Evolutionary conservation across 257 asterid genomes (phyloP).

Genomic region (Hygrophila difformis): DNA sequence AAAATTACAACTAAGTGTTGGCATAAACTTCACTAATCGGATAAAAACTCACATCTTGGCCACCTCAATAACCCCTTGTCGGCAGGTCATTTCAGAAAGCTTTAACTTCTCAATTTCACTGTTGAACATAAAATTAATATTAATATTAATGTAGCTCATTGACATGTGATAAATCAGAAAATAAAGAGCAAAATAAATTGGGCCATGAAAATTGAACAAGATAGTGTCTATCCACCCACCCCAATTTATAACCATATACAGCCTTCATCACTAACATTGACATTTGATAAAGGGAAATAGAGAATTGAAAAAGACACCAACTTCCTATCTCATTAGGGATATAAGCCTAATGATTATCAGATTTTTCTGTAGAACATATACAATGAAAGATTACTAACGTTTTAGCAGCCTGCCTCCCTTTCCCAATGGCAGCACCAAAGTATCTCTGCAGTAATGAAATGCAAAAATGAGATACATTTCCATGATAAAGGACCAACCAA

Average conservation of each 20-base stretch:
- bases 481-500: constrained; percentile 4
- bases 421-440: constrained; percentile 93
- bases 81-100: constrained; percentile 92
- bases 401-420: constrained; percentile 96
- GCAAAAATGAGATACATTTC: constrained; percentile 7
- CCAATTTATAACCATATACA: too few species aligned
- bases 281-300: too few species aligned
- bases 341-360: too few species aligned
- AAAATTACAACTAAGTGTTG: not conserved
- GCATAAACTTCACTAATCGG: constrained; percentile 11
- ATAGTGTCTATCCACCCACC: too few species aligned
- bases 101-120: constrained; percentile 88
- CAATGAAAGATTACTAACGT: constrained; percentile 48
- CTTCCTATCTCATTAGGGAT: too few species aligned
- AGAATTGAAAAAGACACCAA: too few species aligned
- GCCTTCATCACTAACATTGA: too few species aligned
- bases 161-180: not conserved
- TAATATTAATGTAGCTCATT: constrained; percentile 12
- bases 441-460: constrained; percentile 48
- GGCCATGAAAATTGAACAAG: too few species aligned
- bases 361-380: not conserved
- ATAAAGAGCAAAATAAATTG: too few species aligned
- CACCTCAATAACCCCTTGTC: constrained; percentile 89
- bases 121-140: constrained; percentile 18
- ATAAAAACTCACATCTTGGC: constrained; percentile 76